Evolutionary conservation across 768 basidiomycete species (phyloP), one percentile per base, ranked within the genome.

Genomic region (Sarcomyxa edulis): DNA sequence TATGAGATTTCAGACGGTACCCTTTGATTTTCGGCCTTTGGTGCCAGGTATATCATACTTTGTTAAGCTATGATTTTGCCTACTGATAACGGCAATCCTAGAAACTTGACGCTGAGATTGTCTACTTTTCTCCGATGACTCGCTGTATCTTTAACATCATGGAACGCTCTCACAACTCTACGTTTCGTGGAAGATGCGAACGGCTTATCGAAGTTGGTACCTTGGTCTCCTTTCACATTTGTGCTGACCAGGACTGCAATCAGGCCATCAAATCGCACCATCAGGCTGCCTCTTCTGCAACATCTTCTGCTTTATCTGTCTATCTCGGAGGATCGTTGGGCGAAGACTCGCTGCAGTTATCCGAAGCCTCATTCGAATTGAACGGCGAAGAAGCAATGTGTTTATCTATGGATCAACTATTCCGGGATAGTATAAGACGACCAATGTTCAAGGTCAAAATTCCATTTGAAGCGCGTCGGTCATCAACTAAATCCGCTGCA

Each of bases 1-100:
- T 22, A 15, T 53, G 31, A 15, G 23, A 24, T 36, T 46, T 28
- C 48, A 89, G 87, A 50, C 77, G 78, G 3, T 87, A 88, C 60
- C 87, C 87, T 15, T 64, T 86, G 26, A 73, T 88, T 40, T 90
- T 89, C 54, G 87, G 87, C 2, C 57, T 66, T 19, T 79, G 78
- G 77, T 65, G 69, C 52, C 69, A 70, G 65, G 85, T 81, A 62
- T 54, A 28, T 12, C 32, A 29, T 18, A 14, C 16, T 8, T 37
- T 30, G 39, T 32, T 44, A 42, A 38, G 38, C 42, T 31, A 20
- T 37, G 32, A 42, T 34, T 27, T 19, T 31, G 19, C 29, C 39
- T 15, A 38, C 27, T 25, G 20, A 35, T 41, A 20, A 16, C n/a
- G 26, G 28, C 24, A 36, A 19, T 35, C 24, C 33, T 50, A 86